Conservation (phyloP, 1,284 basidiomycete species). For the Clitocybe nebularis region DNA sequence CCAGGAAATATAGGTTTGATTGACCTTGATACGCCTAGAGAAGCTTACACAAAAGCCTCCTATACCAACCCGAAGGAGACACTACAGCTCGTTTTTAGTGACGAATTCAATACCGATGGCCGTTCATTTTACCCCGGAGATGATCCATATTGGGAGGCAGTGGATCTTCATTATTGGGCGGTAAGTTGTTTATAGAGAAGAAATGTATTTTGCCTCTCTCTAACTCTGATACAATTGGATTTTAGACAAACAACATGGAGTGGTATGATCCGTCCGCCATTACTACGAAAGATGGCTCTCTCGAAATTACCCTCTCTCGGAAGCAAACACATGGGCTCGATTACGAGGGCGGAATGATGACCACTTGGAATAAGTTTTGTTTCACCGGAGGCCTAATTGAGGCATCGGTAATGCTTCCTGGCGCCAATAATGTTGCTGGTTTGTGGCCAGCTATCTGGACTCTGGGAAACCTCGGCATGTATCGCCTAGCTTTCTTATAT, state of each 20-base stretch:
- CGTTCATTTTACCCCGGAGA: conserved; percentile 77
- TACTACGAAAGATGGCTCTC: conserved; percentile 73
- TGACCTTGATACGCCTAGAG: conserved; percentile 70
- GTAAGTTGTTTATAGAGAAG: conserved; percentile 18
- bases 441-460: conserved; percentile 76
- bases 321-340: conserved; percentile 69
- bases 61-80: conserved; percentile 37
- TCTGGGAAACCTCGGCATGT: conserved; percentile 67
- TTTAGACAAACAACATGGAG: conserved; percentile 45
- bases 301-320: conserved; percentile 74
- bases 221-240: conserved; percentile 12
- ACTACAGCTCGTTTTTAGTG: conserved; percentile 77
- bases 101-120: conserved; percentile 84
- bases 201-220: neutral
- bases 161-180: conserved; percentile 51
- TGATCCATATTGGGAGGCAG: conserved; percentile 78
- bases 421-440: conserved; percentile 53
- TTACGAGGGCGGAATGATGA: conserved; percentile 69
- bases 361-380: conserved; percentile 91
- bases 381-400: conserved; percentile 85
- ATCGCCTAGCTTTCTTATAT: too few relatives aligned
- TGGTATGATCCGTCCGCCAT: conserved; percentile 78
- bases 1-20: conserved; percentile 66
- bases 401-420: conserved; percentile 76
- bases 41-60: conserved; percentile 56